Evolutionary conservation across 164 flowering plant species (phyloP).

Genomic region (Vitis amurensis): DNA sequence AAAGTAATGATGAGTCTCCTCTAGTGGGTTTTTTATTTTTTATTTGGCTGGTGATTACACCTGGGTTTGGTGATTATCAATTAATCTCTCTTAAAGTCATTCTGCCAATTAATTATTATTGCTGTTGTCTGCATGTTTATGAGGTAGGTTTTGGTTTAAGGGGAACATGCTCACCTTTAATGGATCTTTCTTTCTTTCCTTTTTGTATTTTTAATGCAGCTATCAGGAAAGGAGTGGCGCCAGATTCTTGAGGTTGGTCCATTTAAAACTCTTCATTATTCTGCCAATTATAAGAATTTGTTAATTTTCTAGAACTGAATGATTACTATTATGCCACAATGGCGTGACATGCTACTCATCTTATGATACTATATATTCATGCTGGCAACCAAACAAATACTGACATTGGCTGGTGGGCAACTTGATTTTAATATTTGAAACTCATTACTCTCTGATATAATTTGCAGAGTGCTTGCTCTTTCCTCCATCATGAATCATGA

Average conservation of each 20-base stretch:
- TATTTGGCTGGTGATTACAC: neutral
- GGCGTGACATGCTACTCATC: neutral
- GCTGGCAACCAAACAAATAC: constrained; percentile 5
- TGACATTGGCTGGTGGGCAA: constrained; percentile 15
- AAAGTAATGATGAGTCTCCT: too few species aligned
- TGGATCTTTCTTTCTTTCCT: neutral
- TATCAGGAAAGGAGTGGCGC: constrained; percentile 76
- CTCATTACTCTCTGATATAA: constrained; percentile 37
- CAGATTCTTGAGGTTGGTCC: constrained; percentile 84
- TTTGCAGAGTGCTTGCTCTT: constrained; percentile 48
- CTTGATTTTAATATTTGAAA: constrained; percentile 11
- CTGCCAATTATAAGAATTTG: neutral
- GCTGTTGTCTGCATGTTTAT: too few species aligned
- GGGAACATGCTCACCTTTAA: neutral
- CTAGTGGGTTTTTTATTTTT: neutral
- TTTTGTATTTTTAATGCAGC: constrained; percentile 28
- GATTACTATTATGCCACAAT: neutral
- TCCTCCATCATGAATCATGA: constrained; percentile 40
- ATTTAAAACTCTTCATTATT: neutral
- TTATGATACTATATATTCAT: neutral
- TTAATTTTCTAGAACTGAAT: neutral
- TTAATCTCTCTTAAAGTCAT: too few species aligned
- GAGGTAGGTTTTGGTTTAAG: too few species aligned
- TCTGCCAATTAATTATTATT: too few species aligned
- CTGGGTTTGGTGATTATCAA: too few species aligned